Percentiles rank a stretch among this genome's conserved stretches.
Conservation (phyloP, 768 basidiomycete genomes). For the Suillus occidentalis region DNA sequence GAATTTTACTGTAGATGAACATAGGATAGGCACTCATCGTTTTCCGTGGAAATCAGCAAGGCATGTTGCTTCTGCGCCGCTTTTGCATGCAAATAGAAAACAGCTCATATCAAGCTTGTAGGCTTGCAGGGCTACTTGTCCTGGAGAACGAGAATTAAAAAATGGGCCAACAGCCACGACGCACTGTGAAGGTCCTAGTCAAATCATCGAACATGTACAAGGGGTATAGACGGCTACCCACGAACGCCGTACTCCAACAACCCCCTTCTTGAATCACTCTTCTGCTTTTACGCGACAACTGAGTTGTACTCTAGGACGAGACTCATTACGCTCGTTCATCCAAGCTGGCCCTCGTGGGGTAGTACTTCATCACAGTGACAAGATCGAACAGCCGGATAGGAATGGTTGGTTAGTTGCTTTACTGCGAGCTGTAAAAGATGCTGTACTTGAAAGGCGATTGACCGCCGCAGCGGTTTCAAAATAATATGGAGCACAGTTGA, state of each 20-base stretch:
- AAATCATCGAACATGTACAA: background rate
- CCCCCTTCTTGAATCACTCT: too few species aligned
- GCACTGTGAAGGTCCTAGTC: background rate
- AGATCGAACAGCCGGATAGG: background rate
- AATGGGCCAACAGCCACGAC: background rate
- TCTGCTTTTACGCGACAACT: too few species aligned
- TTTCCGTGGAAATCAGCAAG: background rate
- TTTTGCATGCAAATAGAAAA: background rate
- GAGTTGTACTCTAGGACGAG: too few species aligned
- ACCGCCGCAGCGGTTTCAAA: background rate
- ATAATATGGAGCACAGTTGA: background rate
- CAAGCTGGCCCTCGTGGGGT: background rate
- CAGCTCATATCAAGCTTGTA: background rate
- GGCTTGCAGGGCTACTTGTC: background rate
- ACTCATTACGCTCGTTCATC: background rate
- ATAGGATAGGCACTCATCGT: too few species aligned
- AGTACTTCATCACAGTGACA: too few species aligned
- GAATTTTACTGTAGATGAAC: background rate
- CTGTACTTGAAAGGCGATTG: background rate
- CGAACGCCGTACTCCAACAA: background rate
- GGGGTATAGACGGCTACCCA: background rate
- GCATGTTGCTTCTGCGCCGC: background rate
- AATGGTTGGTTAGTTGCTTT: too few species aligned
- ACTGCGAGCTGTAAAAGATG: background rate
- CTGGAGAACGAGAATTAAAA: background rate